Evolutionary conservation across 768 basidiomycete genomes (phyloP).

Genomic region (Daedaleopsis sinensis): DNA sequence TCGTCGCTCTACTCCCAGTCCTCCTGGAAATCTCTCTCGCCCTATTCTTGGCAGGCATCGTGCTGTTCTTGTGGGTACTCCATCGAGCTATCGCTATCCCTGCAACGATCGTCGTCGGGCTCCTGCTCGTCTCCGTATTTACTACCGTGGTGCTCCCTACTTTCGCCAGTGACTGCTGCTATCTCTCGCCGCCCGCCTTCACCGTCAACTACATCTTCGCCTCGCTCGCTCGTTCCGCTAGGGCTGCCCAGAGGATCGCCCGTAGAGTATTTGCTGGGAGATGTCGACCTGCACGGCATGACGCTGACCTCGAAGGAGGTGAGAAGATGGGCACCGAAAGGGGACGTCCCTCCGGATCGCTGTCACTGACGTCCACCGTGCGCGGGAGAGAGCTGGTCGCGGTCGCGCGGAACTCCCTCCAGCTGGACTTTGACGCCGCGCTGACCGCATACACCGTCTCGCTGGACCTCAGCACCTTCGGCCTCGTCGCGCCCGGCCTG

Average conservation of each 20-base stretch:
- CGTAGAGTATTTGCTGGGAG: background rate
- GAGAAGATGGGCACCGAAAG: background rate
- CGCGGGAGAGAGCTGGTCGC: background rate
- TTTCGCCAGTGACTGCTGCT: background rate
- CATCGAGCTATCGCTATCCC: constrained; percentile 13
- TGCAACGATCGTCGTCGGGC: background rate
- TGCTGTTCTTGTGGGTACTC: constrained; percentile 19
- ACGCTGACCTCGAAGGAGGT: background rate
- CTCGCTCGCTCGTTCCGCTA: background rate
- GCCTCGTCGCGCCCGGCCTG: too few relatives aligned
- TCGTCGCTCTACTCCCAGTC: constrained; percentile 19
- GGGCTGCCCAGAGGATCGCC: background rate
- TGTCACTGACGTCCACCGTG: too few relatives aligned
- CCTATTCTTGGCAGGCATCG: constrained; percentile 24
- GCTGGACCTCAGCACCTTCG: background rate
- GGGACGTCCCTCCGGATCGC: too few relatives aligned
- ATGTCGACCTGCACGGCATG: too few relatives aligned
- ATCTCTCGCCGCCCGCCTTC: constrained; percentile 2
- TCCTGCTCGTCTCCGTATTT: background rate
- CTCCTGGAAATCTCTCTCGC: constrained; percentile 23
- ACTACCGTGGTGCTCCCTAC: background rate
- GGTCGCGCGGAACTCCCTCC: background rate
- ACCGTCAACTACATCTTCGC: background rate
- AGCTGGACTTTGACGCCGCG: background rate
- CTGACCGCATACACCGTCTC: background rate